These are phyloP conservation scores for Pseudogymnoascus sp. DNA, from an alignment of 2,329 filamentous ascomycete genomes.

Conservation along the genomic window DNA sequence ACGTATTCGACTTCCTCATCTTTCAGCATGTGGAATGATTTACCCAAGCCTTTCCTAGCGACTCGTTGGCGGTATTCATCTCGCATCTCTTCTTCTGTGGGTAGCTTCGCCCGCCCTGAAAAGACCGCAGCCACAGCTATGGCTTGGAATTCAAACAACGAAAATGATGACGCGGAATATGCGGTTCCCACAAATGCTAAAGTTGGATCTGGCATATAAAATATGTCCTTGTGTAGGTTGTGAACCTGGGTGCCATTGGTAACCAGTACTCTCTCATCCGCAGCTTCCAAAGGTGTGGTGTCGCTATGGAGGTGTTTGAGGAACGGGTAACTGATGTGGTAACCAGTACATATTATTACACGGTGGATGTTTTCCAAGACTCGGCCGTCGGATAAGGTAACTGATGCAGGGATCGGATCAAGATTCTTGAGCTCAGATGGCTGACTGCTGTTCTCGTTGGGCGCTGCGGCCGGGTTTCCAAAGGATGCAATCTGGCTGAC, in stretches of 20 bases:
- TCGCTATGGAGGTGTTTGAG: slow-evolving; percentile 40
- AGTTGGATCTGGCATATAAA: slow-evolving; percentile 41
- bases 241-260: slow-evolving; percentile 37
- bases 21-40: slow-evolving; percentile 37
- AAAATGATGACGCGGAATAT: slow-evolving; percentile 41
- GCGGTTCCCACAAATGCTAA: slow-evolving; percentile 39
- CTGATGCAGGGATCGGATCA: slow-evolving; percentile 38
- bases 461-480: slow-evolving; percentile 21
- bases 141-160: slow-evolving; percentile 43
- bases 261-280: slow-evolving; percentile 46
- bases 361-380: slow-evolving; percentile 48
- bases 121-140: slow-evolving; percentile 37
- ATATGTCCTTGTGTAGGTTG: slow-evolving; percentile 45
- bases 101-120: slow-evolving; percentile 31
- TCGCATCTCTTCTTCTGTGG: slow-evolving; percentile 31
- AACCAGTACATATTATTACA: slow-evolving; percentile 60
- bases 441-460: slow-evolving; percentile 31
- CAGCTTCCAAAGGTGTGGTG: slow-evolving; percentile 34
- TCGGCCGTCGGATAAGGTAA: slow-evolving; percentile 45
- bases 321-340: slow-evolving; percentile 60
- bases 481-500: slow-evolving; percentile 20
- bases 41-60: slow-evolving; percentile 32
- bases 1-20: slow-evolving; percentile 20
- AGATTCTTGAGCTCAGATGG: slow-evolving; percentile 8
- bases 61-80: slow-evolving; percentile 32